phyloP scores from a whole-genome alignment of 352 stramenopile species.

The Blastocystis sp. region DNA sequence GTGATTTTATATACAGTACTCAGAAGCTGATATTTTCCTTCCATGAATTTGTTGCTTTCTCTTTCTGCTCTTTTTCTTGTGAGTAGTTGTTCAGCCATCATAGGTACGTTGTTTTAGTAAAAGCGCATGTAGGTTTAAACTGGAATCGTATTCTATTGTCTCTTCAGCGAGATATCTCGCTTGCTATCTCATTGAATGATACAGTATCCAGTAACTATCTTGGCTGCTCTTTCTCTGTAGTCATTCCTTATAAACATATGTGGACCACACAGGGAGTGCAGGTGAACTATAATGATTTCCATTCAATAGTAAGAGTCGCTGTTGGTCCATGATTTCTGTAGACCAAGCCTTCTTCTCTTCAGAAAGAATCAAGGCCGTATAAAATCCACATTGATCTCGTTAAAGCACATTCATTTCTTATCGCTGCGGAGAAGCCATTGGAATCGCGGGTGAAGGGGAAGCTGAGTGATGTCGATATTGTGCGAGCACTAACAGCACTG shows the following conservation, averaged over 20 bases:
- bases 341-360: not conserved
- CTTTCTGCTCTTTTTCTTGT: no score
- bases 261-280: not conserved
- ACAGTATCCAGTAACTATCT: not conserved
- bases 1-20: no score
- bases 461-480: not conserved
- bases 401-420: not conserved
- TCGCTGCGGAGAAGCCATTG: not conserved
- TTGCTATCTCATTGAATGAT: not conserved
- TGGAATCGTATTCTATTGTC: not conserved
- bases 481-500: not conserved
- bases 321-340: not conserved
- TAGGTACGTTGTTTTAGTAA: no score
- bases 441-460: no score
- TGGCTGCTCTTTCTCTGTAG: not conserved
- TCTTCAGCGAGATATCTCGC: not conserved
- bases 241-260: not conserved
- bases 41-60: no score
- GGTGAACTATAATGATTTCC: not conserved
- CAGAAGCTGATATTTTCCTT: no score
- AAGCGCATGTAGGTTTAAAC: not conserved
- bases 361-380: not conserved
- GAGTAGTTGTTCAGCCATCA: no score
- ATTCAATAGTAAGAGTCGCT: not conserved
- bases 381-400: not conserved